Evolutionary conservation across 2,329 filamentous ascomycete genomes (phyloP).

Genomic region (Paramyrothecium sp.): DNA sequence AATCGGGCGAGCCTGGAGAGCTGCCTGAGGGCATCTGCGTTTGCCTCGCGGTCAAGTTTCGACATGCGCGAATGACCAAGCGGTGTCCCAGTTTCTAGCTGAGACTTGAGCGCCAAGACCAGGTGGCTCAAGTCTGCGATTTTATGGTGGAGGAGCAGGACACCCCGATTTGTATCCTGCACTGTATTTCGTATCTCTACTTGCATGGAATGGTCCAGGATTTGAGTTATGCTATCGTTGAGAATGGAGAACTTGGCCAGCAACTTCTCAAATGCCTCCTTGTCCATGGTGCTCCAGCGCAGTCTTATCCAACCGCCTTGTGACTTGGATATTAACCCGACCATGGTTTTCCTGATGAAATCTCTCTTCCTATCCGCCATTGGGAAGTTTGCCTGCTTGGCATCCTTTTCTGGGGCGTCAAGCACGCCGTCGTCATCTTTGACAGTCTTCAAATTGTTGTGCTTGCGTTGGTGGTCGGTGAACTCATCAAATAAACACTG

Average conservation of each 20-base stretch:
- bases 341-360: slow-evolving; percentile 45
- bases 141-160: slow-evolving; percentile 45
- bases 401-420: slow-evolving; percentile 40
- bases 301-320: slow-evolving; percentile 32
- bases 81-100: slow-evolving; percentile 30
- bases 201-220: slow-evolving; percentile 44
- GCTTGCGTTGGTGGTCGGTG: slow-evolving; percentile 36
- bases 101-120: slow-evolving; percentile 43
- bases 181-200: slow-evolving; percentile 46
- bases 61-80: slow-evolving; percentile 27
- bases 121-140: slow-evolving; percentile 43
- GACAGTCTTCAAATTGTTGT: slow-evolving; percentile 32
- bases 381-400: slow-evolving; percentile 42
- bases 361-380: slow-evolving; percentile 36
- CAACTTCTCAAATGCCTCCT: slow-evolving; percentile 41
- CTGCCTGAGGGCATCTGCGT: slow-evolving; percentile 37
- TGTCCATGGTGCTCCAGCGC: slow-evolving; percentile 45
- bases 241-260: slow-evolving; percentile 41
- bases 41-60: slow-evolving; percentile 31
- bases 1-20: slow-evolving; percentile 46
- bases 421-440: slow-evolving; percentile 32
- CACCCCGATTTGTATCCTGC: slow-evolving; percentile 45
- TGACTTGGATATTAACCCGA: slow-evolving; percentile 32
- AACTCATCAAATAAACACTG: slow-evolving; percentile 47
- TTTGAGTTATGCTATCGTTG: slow-evolving; percentile 47